Conservation (phyloP, 2,329 filamentous ascomycete species). For the Phialocephala subalpina region DNA sequence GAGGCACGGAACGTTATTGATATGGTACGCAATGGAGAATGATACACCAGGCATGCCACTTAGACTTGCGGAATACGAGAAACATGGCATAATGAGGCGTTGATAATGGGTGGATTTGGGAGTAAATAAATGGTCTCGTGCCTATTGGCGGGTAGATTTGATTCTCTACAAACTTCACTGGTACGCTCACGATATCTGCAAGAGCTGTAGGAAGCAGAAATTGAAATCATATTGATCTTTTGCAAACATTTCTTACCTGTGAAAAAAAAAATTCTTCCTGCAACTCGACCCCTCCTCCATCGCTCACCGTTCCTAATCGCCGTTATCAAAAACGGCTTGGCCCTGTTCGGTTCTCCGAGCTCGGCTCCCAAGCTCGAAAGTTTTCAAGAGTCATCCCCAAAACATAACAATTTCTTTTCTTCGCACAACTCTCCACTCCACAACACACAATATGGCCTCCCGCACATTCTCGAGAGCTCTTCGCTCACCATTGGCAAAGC, state of each 20-base stretch:
- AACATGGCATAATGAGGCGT: constrained; percentile 41
- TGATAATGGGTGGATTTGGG: constrained; percentile 31
- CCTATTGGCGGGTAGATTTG: constrained; percentile 16
- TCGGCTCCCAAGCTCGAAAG: constrained; percentile 28
- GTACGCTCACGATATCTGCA: background rate
- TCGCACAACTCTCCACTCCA: constrained; percentile 9
- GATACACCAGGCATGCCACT: constrained; percentile 22
- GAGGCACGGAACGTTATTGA: background rate
- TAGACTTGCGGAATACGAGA: constrained; percentile 36
- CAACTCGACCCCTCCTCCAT: constrained; percentile 17
- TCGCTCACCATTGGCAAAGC: constrained; percentile 68
- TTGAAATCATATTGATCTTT: background rate
- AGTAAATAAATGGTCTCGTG: constrained; percentile 37
- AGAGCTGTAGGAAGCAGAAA: constrained; percentile 10
- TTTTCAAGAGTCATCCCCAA: constrained; percentile 29
- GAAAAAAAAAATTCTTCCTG: background rate
- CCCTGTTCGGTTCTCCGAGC: constrained; percentile 24
- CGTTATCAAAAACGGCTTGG: constrained; percentile 3
- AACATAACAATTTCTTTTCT: constrained; percentile 15
- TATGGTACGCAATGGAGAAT: constrained; percentile 22
- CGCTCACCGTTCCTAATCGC: constrained; percentile 14
- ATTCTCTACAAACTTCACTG: constrained; percentile 6
- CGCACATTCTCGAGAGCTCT: constrained; percentile 75
- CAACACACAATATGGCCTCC: constrained; percentile 73
- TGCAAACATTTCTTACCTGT: background rate